phyloP scores from a whole-genome alignment of 177 flowering plant genomes.

The Vitis hybrid region DNA sequence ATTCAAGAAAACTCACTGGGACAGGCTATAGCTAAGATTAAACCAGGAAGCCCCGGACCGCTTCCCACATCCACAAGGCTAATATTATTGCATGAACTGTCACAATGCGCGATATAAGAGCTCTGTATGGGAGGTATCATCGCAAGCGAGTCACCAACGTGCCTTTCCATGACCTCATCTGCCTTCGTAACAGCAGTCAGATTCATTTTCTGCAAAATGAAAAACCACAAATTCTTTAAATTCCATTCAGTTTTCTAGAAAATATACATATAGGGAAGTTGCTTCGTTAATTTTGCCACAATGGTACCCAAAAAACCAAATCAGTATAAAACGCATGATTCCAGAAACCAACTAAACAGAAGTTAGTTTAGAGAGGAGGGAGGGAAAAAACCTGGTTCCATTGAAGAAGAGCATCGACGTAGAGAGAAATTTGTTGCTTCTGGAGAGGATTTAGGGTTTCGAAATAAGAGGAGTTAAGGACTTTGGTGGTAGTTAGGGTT shows the following conservation, averaged over 20 bases:
- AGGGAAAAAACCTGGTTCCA: constrained; percentile 66
- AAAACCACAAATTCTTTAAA: not conserved
- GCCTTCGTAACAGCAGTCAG: constrained; percentile 74
- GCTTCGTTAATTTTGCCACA: too few species aligned
- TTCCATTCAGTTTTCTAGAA: not conserved
- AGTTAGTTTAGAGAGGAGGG: constrained; percentile 3
- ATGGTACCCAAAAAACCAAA: not conserved
- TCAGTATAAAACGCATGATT: not conserved
- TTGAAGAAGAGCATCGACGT: constrained; percentile 61
- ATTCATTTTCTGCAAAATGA: constrained; percentile 70
- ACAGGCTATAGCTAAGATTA: constrained; percentile 79
- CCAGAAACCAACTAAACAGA: too few species aligned
- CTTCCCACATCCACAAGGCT: constrained; percentile 81
- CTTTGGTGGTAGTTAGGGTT: constrained; percentile 16
- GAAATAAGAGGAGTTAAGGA: constrained; percentile 23
- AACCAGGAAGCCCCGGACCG: constrained; percentile 87
- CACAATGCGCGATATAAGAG: constrained; percentile 47
- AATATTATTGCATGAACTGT: constrained; percentile 36
- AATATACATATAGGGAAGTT: too few species aligned
- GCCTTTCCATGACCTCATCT: constrained; percentile 80
- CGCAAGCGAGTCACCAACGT: constrained; percentile 84
- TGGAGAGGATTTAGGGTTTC: constrained; percentile 49
- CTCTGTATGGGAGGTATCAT: constrained; percentile 58
- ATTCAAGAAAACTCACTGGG: constrained; percentile 44
- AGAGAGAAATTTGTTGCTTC: constrained; percentile 53